Evolutionary conservation across 805 yeast genomes (phyloP), one percentile per base, ranked within the genome.

Genomic region (Nematodospora valgi): DNA sequence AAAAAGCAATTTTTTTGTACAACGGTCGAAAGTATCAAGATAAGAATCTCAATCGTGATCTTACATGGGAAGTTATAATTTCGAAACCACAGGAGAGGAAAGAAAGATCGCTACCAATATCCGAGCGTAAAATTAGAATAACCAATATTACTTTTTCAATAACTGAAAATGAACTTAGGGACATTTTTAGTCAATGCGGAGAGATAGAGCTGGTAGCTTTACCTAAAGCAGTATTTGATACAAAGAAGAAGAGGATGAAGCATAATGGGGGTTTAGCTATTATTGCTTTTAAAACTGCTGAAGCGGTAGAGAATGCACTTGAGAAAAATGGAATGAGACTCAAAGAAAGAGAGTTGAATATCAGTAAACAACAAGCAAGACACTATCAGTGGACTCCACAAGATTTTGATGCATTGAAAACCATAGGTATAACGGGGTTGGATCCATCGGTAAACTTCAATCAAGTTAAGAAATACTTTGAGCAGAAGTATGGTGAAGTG

Each of bases 251-350:
- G 4, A 54, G 58, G 6, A 59, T 55, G 1, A 48, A 61, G 6
- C 43, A 49, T 11, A 71, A 79, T 48, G 77, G 76, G 30, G 89
- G 91, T 0, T 80, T 70, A 52, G 95, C 82, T 0, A 83, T 85
- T 49, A 58, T 85, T 0, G 62, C 74, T 0, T 83, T 76, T 45
- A 38, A 48, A 2, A 54, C 56, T 0, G 50, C 55, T 6, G 67
- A 62, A 1, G 70, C 66, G 3, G 84, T 87, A 0, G 48, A 56
- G 0, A 50, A 51, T 3, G 78, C 86, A 0, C 43, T 79, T 1
- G 26, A 44, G 9, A 49, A 69, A 30, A 64, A 78, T 42, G 62
- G 66, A 6, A 45, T 58, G 0, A 53, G 57, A 3, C 41, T 82
- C 2, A 65, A 64, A 25, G 79, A 72, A 0, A 55, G 84, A 27